phyloP scores from a whole-genome alignment of 2,329 filamentous ascomycete species.

The Fusarium phyllophilum region DNA sequence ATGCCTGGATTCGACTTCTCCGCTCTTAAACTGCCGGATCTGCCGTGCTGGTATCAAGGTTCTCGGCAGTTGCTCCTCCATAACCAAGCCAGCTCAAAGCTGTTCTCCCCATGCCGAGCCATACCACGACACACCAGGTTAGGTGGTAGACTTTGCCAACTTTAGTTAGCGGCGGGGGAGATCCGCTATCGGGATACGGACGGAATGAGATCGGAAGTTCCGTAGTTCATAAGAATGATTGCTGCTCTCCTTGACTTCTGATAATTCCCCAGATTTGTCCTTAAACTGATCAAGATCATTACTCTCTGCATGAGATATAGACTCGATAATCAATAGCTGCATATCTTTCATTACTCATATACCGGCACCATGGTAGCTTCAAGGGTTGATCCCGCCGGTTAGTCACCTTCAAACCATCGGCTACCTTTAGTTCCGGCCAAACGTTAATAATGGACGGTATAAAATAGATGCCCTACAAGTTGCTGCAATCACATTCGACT shows the following conservation, averaged over 20 bases:
- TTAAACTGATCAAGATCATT: neutral
- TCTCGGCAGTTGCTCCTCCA: neutral
- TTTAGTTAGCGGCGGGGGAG: neutral
- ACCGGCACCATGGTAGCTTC: neutral
- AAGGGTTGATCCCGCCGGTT: slow-evolving; percentile 4
- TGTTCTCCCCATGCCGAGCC: neutral
- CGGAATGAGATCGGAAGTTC: neutral
- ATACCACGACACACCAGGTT: rapidly evolving
- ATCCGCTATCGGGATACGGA: neutral
- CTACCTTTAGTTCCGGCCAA: neutral
- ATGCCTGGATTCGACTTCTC: neutral
- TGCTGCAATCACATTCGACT: neutral
- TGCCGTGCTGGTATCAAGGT: neutral
- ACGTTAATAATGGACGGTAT: rapidly evolving
- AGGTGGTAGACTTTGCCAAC: neutral
- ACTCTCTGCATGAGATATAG: neutral
- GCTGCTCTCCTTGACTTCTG: neutral
- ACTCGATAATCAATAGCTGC: rapidly evolving
- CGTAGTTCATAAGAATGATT: neutral
- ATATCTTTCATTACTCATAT: too few species aligned
- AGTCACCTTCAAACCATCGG: neutral
- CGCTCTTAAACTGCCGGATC: neutral
- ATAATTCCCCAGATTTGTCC: neutral
- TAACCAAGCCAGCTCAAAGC: neutral
- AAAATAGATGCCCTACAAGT: neutral